Conservation (phyloP, 2,329 filamentous ascomycete genomes). For the Beauveria bassiana region DNA sequence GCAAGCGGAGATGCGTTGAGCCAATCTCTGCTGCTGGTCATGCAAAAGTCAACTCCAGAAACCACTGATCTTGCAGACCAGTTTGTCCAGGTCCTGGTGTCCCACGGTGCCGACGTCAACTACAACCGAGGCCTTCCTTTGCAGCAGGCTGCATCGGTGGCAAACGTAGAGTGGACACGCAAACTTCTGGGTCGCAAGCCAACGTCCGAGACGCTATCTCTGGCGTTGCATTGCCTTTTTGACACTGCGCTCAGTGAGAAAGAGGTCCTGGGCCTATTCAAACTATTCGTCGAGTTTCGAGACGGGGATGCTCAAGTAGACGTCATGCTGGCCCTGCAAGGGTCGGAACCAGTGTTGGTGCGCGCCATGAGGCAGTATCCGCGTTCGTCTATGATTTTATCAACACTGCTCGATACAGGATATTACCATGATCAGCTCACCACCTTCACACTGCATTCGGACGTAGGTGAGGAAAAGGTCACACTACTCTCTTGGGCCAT, state of each 20-base stretch:
- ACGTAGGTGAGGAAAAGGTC: conserved; percentile 44
- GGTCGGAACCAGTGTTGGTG: conserved; percentile 41
- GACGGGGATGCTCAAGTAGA: conserved; percentile 42
- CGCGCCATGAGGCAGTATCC: conserved; percentile 48
- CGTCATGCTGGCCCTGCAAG: conserved; percentile 36
- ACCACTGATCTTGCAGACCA: conserved; percentile 32
- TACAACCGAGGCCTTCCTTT: conserved; percentile 46
- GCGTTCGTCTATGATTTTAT: conserved; percentile 42
- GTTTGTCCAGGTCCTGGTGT: conserved; percentile 35
- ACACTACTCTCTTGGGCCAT: conserved; percentile 55
- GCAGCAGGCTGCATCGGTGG: conserved; percentile 44
- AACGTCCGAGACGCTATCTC: conserved; percentile 39
- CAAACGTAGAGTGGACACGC: conserved; percentile 40
- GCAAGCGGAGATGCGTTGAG: conserved; percentile 39
- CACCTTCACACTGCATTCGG: conserved; percentile 34
- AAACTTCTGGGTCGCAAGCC: conserved; percentile 44
- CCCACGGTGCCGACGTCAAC: conserved; percentile 39
- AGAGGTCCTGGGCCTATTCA: conserved; percentile 41
- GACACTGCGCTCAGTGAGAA: conserved; percentile 42
- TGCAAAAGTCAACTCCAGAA: conserved; percentile 34
- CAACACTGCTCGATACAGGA: conserved; percentile 47
- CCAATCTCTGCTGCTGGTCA: conserved; percentile 36
- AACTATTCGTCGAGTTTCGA: conserved; percentile 42
- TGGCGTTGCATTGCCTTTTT: conserved; percentile 50
- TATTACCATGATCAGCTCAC: conserved; percentile 51